Percentiles rank a stretch among this genome's conserved stretches.
Conservation (phyloP, 1,139 yeast species). For the Candida gigantensis region DNA sequence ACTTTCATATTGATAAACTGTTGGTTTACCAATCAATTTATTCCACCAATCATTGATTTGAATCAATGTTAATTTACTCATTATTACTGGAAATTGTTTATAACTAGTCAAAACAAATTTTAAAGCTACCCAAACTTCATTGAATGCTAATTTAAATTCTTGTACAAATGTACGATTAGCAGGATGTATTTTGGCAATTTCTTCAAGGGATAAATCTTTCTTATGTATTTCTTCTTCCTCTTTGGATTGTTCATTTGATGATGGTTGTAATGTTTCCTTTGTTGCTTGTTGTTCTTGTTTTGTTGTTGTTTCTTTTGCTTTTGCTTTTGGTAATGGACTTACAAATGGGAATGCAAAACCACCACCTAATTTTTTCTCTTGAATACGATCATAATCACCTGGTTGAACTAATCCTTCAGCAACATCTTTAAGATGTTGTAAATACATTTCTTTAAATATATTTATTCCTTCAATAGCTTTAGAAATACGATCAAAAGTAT, state of each 20-base stretch:
- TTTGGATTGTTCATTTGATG: constrained; percentile 5
- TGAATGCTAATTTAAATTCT: constrained; percentile 55
- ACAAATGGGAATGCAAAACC: constrained; percentile 47
- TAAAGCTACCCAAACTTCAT: constrained; percentile 63
- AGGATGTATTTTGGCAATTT: constrained; percentile 11
- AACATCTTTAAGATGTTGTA: constrained; percentile 44
- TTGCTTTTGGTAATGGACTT: constrained; percentile 15
- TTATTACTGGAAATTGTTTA: constrained; percentile 62
- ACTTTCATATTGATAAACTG: constrained; percentile 14
- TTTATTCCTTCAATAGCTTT: constrained; percentile 78
- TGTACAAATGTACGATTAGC: constrained; percentile 29
- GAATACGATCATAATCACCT: constrained; percentile 42
- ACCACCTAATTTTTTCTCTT: constrained; percentile 19
- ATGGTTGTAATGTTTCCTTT: constrained; percentile 5
- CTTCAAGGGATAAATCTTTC: constrained; percentile 9
- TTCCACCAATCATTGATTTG: constrained; percentile 69
- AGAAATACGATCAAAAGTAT: constrained; percentile 89
- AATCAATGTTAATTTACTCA: constrained; percentile 52
- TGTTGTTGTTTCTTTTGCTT: neutral
- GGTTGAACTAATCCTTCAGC: constrained; percentile 41
- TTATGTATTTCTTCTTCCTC: constrained; percentile 2
- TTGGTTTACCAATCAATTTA: constrained; percentile 58
- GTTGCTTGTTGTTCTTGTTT: constrained; percentile 13
- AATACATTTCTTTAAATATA: constrained; percentile 63
- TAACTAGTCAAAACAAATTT: constrained; percentile 69